These are phyloP conservation scores for Durotheca rogersii DNA, from an alignment of 495 filamentous ascomycete species.

Conservation along the genomic window DNA sequence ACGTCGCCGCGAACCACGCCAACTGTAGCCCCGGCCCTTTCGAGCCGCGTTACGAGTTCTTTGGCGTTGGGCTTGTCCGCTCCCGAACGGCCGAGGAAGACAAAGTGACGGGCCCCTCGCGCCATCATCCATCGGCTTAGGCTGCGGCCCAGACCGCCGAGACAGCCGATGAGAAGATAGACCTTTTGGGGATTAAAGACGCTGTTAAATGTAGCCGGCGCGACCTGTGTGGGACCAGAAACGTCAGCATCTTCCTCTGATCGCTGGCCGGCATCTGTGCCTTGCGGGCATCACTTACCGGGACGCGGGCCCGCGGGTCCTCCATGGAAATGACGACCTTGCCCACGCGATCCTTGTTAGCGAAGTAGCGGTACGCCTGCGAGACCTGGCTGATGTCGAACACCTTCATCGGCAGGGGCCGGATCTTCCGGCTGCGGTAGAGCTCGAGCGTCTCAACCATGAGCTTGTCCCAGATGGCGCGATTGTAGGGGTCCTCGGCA, in stretches of 20 bases:
- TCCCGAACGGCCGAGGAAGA: conserved; percentile 56
- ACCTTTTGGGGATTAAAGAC: conserved; percentile 31
- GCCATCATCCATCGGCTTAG: conserved; percentile 57
- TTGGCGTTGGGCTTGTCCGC: conserved; percentile 34
- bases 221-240: too few species aligned
- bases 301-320: not conserved
- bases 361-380: conserved; percentile 5
- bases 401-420: conserved; percentile 31
- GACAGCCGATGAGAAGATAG: conserved; percentile 60
- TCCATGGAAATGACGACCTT: conserved; percentile 17
- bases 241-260: conserved; percentile 1
- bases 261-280: not conserved
- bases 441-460: conserved; percentile 10
- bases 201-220: too few species aligned
- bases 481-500: not conserved
- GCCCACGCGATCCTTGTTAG: conserved; percentile 5
- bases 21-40: conserved; percentile 32
- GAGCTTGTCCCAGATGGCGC: not conserved
- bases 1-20: conserved; percentile 43
- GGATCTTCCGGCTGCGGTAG: conserved; percentile 7
- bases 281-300: not conserved
- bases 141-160: conserved; percentile 61
- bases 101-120: conserved; percentile 56
- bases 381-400: conserved; percentile 39
- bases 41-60: conserved; percentile 44